phyloP scores from a whole-genome alignment of 257 asterid species.

The Dorcoceras hygrometricum region DNA sequence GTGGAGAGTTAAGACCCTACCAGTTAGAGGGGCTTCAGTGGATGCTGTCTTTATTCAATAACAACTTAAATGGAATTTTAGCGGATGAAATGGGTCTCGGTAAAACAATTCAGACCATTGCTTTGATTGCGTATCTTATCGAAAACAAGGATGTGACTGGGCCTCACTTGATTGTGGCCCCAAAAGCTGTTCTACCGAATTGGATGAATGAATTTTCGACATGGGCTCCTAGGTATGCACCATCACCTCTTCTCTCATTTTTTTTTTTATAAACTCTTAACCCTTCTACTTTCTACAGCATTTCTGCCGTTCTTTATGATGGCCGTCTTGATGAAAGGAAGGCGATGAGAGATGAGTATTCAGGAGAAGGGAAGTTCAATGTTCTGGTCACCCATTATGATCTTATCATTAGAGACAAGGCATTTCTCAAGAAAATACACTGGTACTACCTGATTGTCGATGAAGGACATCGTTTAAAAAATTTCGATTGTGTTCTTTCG shows the following conservation, averaged over 20 bases:
- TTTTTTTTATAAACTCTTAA: constrained; percentile 28
- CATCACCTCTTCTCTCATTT: constrained; percentile 6
- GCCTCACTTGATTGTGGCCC: constrained; percentile 99
- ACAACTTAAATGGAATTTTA: constrained; percentile 91
- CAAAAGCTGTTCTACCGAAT: constrained; percentile 98
- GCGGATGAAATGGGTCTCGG: constrained; percentile 99
- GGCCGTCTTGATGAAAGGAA: constrained; percentile 95
- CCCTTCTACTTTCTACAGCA: constrained; percentile 51
- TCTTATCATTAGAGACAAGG: constrained; percentile 90
- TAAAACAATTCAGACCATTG: constrained; percentile 91
- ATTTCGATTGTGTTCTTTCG: constrained; percentile 90
- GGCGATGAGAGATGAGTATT: constrained; percentile 80
- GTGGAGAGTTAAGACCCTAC: constrained; percentile 91
- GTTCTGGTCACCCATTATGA: constrained; percentile 96
- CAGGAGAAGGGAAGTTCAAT: constrained; percentile 92
- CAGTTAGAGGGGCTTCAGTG: constrained; percentile 99
- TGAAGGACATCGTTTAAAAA: constrained; percentile 96
- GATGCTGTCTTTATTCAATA: constrained; percentile 96
- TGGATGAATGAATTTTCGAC: constrained; percentile 84
- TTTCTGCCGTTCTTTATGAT: constrained; percentile 84
- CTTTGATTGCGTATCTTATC: constrained; percentile 88
- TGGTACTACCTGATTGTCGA: constrained; percentile 95
- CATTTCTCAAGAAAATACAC: constrained; percentile 81
- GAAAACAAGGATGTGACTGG: constrained; percentile 93
- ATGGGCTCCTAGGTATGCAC: constrained; percentile 86